phyloP scores from a whole-genome alignment of 768 basidiomycete species.

The Albatrellus ellisii region DNA sequence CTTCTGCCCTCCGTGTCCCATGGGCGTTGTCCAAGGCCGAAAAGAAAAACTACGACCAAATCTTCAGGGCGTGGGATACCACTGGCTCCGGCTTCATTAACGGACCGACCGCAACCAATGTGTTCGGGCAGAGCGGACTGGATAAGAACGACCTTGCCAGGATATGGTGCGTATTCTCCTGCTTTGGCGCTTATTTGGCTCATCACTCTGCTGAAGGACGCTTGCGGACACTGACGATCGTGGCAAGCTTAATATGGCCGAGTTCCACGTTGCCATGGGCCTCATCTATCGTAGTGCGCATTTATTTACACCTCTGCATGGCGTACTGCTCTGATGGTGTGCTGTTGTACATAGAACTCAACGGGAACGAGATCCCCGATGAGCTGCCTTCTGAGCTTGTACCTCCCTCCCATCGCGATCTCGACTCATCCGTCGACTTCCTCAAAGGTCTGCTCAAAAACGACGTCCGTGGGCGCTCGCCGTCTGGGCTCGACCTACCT shows the following conservation, averaged over 20 bases:
- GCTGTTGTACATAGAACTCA: conserved; percentile 53
- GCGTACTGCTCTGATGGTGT: not conserved
- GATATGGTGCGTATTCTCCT: conserved; percentile 59
- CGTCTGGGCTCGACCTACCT: conserved; percentile 35
- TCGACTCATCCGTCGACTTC: conserved; percentile 81
- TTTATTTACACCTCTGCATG: not conserved
- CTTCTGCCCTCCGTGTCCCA: conserved; percentile 52
- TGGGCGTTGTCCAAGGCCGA: conserved; percentile 85
- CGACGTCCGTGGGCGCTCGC: conserved; percentile 63
- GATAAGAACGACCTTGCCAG: conserved; percentile 82
- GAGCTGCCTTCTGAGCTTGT: conserved; percentile 79
- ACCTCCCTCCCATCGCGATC: conserved; percentile 83
- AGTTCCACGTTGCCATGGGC: conserved; percentile 98
- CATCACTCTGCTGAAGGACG: conserved; percentile 38
- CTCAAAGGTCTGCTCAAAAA: conserved; percentile 80
- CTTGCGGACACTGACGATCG: conserved; percentile 89
- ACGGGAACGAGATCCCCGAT: conserved; percentile 85
- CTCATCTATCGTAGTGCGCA: conserved; percentile 86
- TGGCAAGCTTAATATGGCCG: conserved; percentile 88
- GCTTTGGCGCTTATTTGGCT: conserved; percentile 5
- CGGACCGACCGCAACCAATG: conserved; percentile 76
- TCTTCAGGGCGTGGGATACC: conserved; percentile 95
- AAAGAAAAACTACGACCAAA: conserved; percentile 93
- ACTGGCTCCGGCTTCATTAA: conserved; percentile 72
- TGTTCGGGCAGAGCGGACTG: conserved; percentile 89